Evolutionary conservation across 1,284 basidiomycete genomes (phyloP), one percentile per base, ranked within the genome.

Genomic region (Boletellus deceptivus): DNA sequence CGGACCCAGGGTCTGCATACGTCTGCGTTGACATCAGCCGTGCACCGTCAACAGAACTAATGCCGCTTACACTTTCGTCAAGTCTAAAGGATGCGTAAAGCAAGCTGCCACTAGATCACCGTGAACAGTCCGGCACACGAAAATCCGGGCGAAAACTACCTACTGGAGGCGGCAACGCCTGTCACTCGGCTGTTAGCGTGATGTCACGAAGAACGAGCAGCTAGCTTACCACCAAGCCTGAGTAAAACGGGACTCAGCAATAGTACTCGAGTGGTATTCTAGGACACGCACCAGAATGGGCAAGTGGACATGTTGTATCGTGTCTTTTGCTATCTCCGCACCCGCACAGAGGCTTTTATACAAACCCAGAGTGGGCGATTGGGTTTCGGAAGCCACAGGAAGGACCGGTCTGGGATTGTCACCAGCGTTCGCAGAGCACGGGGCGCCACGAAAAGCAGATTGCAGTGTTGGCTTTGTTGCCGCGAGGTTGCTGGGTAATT

Each of bases 71-170:
- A 93, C 89, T 82, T 92, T 89, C 52, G 89, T 86, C 49, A 93
- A 75, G 69, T 94, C 91, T 43, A 93, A 71, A 27, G 91, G 91
- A 72, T 94, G 91, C 0, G 91, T 93, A 64, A 82, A 89, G 59
- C 81, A 86, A 46, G 91, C 87, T 36, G 91, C 91, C 84, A 93
- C 91, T 93, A 52, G 25, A 57, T 48, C 35, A 56, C n/a, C 40
- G 37, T 38, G 33, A 39, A 42, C 52, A 35, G 53, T 37, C 5
- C 50, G 50, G 41, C 18, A 37, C 37, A 27, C 18, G 17, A 27
- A 24, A 33, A 33, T 34, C 10, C 29, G 11, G 52, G 13, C 39
- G 33, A 24, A 24, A 16, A 39, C 6, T 35, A 78, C 85, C 57
- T 65, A 90, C 89, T 81, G 34, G 87, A 89, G 36, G 87, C 88